A percentile compares a stretch with the other conserved stretches of the same genome.
Conservation (phyloP, 148 eudicot species). For the Diospyros kaki region DNA sequence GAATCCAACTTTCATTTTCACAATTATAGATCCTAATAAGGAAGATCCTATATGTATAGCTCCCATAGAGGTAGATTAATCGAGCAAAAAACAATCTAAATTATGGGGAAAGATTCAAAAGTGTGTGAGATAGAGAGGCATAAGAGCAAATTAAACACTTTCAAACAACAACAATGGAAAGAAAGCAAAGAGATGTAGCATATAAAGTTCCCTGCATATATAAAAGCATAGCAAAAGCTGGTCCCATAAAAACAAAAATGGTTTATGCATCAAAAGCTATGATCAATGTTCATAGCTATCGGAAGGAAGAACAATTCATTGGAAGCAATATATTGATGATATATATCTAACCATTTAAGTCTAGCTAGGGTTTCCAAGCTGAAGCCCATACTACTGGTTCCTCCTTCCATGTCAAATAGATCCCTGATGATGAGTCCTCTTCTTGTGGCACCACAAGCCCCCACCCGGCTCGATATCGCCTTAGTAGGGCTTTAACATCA, state of each 20-base stretch:
- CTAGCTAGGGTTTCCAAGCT: conserved; percentile 40
- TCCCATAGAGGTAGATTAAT: background rate
- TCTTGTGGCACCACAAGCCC: conserved; percentile 21
- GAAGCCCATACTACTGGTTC: conserved; percentile 50
- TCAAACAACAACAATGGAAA: conserved; percentile 23
- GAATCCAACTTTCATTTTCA: background rate
- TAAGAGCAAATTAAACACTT: conserved; percentile 19
- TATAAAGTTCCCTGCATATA: conserved; percentile 15
- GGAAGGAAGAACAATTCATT: too few relatives aligned
- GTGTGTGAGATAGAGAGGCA: background rate
- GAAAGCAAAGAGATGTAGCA: conserved; percentile 3
- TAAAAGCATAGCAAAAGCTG: conserved; percentile 6
- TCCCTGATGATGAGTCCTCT: conserved; percentile 18
- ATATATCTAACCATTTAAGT: too few relatives aligned
- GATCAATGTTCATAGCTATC: too few relatives aligned
- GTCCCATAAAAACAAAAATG: background rate
- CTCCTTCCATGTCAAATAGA: conserved; percentile 50
- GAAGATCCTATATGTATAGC: too few relatives aligned
- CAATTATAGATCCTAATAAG: background rate
- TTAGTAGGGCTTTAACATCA: conserved; percentile 44
- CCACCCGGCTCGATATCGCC: conserved; percentile 45
- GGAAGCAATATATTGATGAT: too few relatives aligned
- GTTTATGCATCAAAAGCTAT: background rate
- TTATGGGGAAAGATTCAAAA: background rate
- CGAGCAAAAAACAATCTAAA: background rate